A percentile compares a stretch with the other conserved stretches of the same genome.
Conservation (phyloP, 495 filamentous ascomycete species). For the Podospora fimiseda region DNA sequence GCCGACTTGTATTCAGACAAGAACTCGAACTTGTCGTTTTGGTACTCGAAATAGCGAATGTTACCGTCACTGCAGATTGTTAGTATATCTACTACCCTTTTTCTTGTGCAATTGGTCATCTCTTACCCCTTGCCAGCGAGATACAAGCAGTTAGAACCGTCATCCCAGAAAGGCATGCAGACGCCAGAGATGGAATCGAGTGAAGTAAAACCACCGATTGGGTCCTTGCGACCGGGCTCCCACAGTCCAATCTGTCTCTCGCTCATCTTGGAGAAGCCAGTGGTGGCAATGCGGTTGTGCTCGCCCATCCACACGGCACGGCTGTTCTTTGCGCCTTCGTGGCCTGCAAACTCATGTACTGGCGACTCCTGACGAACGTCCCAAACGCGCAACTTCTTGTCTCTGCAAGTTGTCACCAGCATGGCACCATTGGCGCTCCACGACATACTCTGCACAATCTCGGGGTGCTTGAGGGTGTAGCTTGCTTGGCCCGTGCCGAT, state of each 20-base stretch:
- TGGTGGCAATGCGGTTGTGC: constrained; percentile 88
- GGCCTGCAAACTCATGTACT: constrained; percentile 76
- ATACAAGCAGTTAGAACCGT: constrained; percentile 86
- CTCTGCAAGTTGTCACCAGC: constrained; percentile 87
- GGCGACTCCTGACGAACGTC: constrained; percentile 89
- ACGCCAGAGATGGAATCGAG: constrained; percentile 94
- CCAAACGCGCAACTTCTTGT: constrained; percentile 98
- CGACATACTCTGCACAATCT: constrained; percentile 90
- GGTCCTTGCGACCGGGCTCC: constrained; percentile 82
- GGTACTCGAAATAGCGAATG: constrained; percentile 96
- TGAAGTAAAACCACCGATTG: constrained; percentile 79
- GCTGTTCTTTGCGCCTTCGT: constrained; percentile 93
- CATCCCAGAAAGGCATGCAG: constrained; percentile 99
- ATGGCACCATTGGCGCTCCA: constrained; percentile 91
- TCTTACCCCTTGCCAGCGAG: constrained; percentile 95
- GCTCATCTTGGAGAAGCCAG: constrained; percentile 96
- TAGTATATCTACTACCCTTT: too few species aligned
- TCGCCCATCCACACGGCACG: constrained; percentile 95
- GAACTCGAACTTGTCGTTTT: constrained; percentile 96
- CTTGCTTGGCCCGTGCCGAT: constrained; percentile 67
- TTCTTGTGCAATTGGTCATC: too few species aligned
- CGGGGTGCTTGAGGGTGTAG: constrained; percentile 71
- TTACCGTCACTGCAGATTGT: too few species aligned
- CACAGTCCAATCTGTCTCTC: constrained; percentile 92
- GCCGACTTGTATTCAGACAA: constrained; percentile 91